Evolutionary conservation across 2,329 filamentous ascomycete species (phyloP).

Genomic region (Colletotrichum nymphaeae): DNA sequence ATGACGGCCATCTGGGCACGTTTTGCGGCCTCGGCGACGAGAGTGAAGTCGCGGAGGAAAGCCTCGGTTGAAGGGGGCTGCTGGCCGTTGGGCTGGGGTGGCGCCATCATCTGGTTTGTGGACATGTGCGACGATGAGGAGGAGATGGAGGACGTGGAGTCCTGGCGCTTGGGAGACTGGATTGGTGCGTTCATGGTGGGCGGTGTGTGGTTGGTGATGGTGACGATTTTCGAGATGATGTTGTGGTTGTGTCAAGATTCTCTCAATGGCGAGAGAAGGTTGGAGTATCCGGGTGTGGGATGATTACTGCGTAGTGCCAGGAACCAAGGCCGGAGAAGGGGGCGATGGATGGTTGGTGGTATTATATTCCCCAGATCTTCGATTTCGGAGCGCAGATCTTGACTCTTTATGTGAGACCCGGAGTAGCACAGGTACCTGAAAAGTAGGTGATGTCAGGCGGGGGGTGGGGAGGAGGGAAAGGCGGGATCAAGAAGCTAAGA

Average conservation of each 20-base stretch:
- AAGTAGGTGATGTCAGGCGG: slow-evolving; percentile 29
- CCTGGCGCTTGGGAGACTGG: slow-evolving; percentile 28
- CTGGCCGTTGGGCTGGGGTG: slow-evolving; percentile 43
- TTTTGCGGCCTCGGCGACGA: slow-evolving; percentile 93
- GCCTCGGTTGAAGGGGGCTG: slow-evolving; percentile 57
- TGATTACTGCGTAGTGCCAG: neutral
- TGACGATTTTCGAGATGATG: neutral
- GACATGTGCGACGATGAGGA: slow-evolving; percentile 46
- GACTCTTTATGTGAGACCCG: slow-evolving; percentile 17
- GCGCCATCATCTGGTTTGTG: slow-evolving; percentile 37
- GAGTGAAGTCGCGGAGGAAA: slow-evolving; percentile 83
- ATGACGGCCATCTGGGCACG: slow-evolving; percentile 90
- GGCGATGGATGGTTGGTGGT: slow-evolving; percentile 25
- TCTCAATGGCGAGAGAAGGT: neutral
- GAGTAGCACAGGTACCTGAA: slow-evolving; percentile 23
- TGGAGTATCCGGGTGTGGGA: neutral
- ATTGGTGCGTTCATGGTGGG: slow-evolving; percentile 35
- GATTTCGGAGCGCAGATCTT: slow-evolving; percentile 29
- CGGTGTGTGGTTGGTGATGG: neutral
- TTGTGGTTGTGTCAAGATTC: neutral
- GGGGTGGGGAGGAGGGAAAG: neutral
- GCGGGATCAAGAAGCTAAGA: slow-evolving; percentile 12
- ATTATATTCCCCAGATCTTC: slow-evolving; percentile 36
- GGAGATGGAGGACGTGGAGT: slow-evolving; percentile 32
- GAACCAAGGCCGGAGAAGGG: neutral